phyloP scores from a whole-genome alignment of 768 basidiomycete genomes.

The Amanita molliuscula region DNA sequence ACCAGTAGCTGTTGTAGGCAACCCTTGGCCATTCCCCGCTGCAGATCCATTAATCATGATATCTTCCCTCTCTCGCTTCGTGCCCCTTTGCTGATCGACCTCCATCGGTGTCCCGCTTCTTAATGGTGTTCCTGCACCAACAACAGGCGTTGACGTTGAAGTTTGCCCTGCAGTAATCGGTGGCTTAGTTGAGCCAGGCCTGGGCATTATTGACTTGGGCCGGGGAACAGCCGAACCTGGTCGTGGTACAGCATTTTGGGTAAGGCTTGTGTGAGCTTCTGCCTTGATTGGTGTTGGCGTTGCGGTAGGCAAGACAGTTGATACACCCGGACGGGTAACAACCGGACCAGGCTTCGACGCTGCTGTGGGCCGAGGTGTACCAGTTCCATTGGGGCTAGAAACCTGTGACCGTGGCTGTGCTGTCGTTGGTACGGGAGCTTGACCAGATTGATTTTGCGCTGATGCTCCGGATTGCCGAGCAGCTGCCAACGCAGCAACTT shows the following conservation, averaged over 20 bases:
- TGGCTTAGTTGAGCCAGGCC: constrained; percentile 19
- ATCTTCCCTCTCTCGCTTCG: constrained; percentile 33
- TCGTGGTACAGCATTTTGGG: constrained; percentile 15
- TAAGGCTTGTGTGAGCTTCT: constrained; percentile 12
- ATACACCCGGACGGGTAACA: constrained; percentile 16
- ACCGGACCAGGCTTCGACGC: constrained; percentile 18
- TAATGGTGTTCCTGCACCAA: constrained; percentile 13
- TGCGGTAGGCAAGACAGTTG: constrained; percentile 7
- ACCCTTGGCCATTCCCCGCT: constrained; percentile 16
- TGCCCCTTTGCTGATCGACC: constrained; percentile 24
- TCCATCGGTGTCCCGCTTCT: constrained; percentile 22
- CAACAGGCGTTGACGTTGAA: constrained; percentile 5
- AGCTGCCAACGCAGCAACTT: constrained; percentile 13
- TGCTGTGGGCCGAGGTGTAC: constrained; percentile 11
- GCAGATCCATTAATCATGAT: constrained; percentile 18
- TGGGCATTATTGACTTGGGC: constrained; percentile 16
- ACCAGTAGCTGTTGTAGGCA: constrained; percentile 12
- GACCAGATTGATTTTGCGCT: constrained; percentile 1
- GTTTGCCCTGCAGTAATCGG: constrained; percentile 9
- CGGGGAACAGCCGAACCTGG: constrained; percentile 19
- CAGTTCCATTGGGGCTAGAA: constrained; percentile 3
- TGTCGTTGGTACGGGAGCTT: constrained; percentile 21
- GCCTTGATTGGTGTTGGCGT: constrained; percentile 11
- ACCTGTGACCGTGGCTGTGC: constrained; percentile 17
- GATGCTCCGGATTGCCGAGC: constrained; percentile 1